Conservation (phyloP, 192 early-diverging fungal species). For the Chytriomyces confervae region DNA sequence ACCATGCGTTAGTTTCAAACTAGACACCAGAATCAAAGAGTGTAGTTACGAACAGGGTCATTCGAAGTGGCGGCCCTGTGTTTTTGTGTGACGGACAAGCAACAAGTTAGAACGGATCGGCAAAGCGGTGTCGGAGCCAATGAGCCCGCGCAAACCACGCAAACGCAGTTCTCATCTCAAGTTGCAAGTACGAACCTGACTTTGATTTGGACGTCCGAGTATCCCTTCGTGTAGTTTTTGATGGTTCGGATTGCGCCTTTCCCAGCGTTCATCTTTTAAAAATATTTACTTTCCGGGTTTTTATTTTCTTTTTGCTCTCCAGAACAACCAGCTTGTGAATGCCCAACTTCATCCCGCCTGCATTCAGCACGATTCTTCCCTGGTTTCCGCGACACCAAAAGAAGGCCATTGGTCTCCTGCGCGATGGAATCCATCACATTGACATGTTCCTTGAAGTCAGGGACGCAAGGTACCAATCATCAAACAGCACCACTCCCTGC, state of each 20-base stretch:
- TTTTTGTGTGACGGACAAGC: too few relatives aligned
- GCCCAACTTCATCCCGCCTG: constrained; percentile 12
- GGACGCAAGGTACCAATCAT: constrained; percentile 70
- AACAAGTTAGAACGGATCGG: too few relatives aligned
- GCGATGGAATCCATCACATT: constrained; percentile 55
- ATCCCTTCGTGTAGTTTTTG: constrained; percentile 89
- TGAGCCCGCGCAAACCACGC: too few relatives aligned
- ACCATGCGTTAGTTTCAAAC: too few relatives aligned
- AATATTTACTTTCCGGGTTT: not conserved
- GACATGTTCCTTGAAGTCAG: constrained; percentile 93
- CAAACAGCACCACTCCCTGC: not conserved
- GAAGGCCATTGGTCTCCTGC: constrained; percentile 46
- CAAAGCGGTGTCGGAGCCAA: too few relatives aligned
- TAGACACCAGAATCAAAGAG: too few relatives aligned
- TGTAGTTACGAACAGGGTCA: too few relatives aligned
- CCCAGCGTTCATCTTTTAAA: constrained; percentile 39
- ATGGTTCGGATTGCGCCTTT: constrained; percentile 53
- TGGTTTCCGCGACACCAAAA: constrained; percentile 61
- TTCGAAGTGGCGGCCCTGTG: too few relatives aligned
- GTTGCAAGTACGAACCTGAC: constrained; percentile 45
- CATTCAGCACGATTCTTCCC: constrained; percentile 19
- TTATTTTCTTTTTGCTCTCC: constrained; percentile 6
- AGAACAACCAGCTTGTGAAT: not conserved
- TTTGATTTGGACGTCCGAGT: constrained; percentile 85
- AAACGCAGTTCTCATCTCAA: too few relatives aligned